Base-by-base conservation (phyloP, 805 yeast species). In the Metschnikowia kofuensis region DNA sequence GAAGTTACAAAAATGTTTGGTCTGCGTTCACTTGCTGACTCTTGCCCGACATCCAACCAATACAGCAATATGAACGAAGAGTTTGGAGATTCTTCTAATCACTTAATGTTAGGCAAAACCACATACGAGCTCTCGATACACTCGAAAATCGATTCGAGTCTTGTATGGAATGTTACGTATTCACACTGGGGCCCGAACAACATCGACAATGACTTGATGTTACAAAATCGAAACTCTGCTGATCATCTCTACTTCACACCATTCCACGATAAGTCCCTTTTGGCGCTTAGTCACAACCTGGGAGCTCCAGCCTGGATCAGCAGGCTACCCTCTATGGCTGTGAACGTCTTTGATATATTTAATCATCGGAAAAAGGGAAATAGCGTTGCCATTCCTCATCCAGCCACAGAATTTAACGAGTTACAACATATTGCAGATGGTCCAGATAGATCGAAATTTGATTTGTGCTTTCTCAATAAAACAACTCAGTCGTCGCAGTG, bases 131-230 rank as follows among this genome's bases (percentile, higher is more conserved):
- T 87, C 38, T 73, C 82, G 0, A 92, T 94, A n/a, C 85, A 89
- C 62, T 84, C 94, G 2, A 81, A 78, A 56, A 77, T 80, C 51
- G 81, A 82, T 51, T 69, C 84, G 0, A 64, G 62, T 47, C 56
- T 68, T 2, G 79, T 84, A 1, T 91, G 97, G 94, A 87, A 89
- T 59, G 87, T 94, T 14, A 83, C 91, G 0, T 90, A 86, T 61
- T 77, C 95, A 1, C 77, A 85, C 35, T 94, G 97, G 97, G 95
- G 94, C 9, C 96, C 96, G 40, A 92, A 92, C 64, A 83, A 88
- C 55, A 71, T 90, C 45, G 96, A 92, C 64, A 70, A 69, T 38
- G 85, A 80, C 55, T 67, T 80, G 42, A 67, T 75, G 57, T 48
- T 55, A 47, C 82, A 82, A 54, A 69, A 69, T 42, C 72, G 75